These are phyloP conservation scores for Phytophthora sansomeana DNA, from an alignment of 352 stramenopile genomes.

Conservation along the genomic window DNA sequence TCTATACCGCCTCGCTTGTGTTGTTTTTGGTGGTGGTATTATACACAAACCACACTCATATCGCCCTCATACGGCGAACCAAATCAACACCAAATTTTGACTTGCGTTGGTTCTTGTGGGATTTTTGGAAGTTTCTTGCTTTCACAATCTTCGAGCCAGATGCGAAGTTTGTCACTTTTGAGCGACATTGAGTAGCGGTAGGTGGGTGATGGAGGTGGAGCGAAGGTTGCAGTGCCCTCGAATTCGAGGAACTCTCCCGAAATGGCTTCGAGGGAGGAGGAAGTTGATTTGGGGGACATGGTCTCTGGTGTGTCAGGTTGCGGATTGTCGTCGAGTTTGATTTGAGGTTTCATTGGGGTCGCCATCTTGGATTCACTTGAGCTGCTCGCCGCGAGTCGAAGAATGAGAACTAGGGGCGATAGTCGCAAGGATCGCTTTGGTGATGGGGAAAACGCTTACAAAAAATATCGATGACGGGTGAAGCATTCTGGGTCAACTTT, in stretches of 20 bases:
- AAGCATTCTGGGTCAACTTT: too few relatives aligned
- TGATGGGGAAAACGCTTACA: not conserved
- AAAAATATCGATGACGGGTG: not conserved
- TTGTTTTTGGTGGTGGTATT: too few relatives aligned
- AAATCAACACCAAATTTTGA: not conserved
- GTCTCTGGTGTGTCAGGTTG: slow-evolving; percentile 3
- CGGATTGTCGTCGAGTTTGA: not conserved
- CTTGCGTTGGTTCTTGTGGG: too few relatives aligned
- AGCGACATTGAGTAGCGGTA: slow-evolving; percentile 13
- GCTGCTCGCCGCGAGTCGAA: not conserved
- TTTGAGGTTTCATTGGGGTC: not conserved
- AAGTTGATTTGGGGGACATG: slow-evolving; percentile 8
- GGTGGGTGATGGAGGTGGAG: not conserved
- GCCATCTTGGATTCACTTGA: slow-evolving; percentile 11
- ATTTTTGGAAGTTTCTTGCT: slow-evolving; percentile 28
- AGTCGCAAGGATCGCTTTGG: not conserved
- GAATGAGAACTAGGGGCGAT: slow-evolving; percentile 3
- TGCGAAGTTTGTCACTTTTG: slow-evolving; percentile 12
- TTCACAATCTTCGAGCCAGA: slow-evolving; percentile 20
- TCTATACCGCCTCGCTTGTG: too few relatives aligned
- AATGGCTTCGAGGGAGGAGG: slow-evolving; percentile 2
- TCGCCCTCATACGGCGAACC: too few relatives aligned
- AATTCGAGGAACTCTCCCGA: slow-evolving; percentile 1
- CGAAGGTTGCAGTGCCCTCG: slow-evolving; percentile 9
- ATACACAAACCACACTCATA: too few relatives aligned